Conservation (phyloP, 139 green algal species). For the Asterochloris sp. region DNA sequence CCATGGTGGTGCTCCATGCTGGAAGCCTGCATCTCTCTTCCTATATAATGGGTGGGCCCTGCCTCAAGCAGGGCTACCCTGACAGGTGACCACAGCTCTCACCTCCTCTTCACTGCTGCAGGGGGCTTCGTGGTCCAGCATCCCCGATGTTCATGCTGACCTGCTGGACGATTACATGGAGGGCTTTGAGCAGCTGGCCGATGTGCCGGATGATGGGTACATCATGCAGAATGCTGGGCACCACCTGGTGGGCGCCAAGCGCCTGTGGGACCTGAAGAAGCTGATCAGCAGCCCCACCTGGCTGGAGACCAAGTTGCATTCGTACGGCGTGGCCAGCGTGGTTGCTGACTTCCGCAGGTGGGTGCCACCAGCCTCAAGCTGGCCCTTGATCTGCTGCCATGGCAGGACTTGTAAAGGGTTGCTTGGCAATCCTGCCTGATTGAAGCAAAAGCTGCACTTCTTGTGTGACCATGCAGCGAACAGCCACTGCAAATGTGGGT, state of each 20-base stretch:
- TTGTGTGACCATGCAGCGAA: no score
- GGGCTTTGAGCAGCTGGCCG: constrained; percentile 1
- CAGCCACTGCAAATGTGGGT: no score
- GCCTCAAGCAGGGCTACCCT: neutral
- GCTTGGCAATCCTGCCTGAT: no score
- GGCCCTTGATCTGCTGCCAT: no score
- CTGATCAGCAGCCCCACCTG: constrained; percentile 66
- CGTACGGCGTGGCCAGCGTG: constrained; percentile 54
- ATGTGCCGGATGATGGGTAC: constrained; percentile 68
- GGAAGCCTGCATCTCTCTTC: neutral
- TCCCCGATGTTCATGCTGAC: neutral
- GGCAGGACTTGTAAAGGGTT: no score
- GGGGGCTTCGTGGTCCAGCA: neutral
- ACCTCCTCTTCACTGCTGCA: neutral
- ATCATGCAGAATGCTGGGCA: constrained; percentile 66
- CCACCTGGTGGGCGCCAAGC: constrained; percentile 55
- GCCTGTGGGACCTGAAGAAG: constrained; percentile 34
- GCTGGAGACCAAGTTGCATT: constrained; percentile 76
- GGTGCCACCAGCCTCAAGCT: no score
- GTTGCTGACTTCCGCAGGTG: constrained; percentile 74
- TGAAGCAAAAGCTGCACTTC: no score
- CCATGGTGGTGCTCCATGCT: neutral
- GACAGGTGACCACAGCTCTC: neutral
- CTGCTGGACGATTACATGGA: constrained; percentile 13
- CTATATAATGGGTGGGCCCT: neutral